Evolutionary conservation across 106 monocot species (phyloP).

Genomic region (Amphibolis antarctica): DNA sequence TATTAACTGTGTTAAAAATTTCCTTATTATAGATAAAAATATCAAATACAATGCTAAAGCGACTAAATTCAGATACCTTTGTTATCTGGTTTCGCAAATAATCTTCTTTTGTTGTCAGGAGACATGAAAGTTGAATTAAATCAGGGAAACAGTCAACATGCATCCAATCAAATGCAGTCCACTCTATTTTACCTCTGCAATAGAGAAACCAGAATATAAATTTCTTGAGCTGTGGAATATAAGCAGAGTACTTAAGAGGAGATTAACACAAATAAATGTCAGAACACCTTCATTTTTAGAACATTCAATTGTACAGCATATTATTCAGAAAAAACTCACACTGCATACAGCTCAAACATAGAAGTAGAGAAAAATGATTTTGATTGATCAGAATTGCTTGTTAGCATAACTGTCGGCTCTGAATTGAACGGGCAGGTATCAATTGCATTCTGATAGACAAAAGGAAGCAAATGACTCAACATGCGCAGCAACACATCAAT

Average conservation of each 20-base stretch:
- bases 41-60: background rate
- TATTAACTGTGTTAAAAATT: slow-evolving; percentile 3
- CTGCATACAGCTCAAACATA: slow-evolving; percentile 60
- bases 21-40: background rate
- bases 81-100: slow-evolving; percentile 65
- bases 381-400: slow-evolving; percentile 21
- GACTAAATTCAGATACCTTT: slow-evolving; percentile 35
- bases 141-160: slow-evolving; percentile 78
- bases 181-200: slow-evolving; percentile 68
- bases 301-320: too few relatives aligned
- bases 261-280: background rate
- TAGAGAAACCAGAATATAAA: slow-evolving; percentile 4
- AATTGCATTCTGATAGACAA: slow-evolving; percentile 53
- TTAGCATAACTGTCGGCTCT: slow-evolving; percentile 6
- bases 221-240: background rate
- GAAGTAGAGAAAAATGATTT: slow-evolving; percentile 47
- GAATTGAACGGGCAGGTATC: slow-evolving; percentile 67
- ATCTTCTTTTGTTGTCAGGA: slow-evolving; percentile 84
- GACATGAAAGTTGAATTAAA: slow-evolving; percentile 78
- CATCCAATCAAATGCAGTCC: slow-evolving; percentile 92
- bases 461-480: slow-evolving; percentile 77
- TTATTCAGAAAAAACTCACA: too few relatives aligned
- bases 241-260: background rate
- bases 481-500: slow-evolving; percentile 78
- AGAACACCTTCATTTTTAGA: background rate